Conservation (phyloP, 202 grass and related monocot species). For the Eragrostis tef region DNA sequence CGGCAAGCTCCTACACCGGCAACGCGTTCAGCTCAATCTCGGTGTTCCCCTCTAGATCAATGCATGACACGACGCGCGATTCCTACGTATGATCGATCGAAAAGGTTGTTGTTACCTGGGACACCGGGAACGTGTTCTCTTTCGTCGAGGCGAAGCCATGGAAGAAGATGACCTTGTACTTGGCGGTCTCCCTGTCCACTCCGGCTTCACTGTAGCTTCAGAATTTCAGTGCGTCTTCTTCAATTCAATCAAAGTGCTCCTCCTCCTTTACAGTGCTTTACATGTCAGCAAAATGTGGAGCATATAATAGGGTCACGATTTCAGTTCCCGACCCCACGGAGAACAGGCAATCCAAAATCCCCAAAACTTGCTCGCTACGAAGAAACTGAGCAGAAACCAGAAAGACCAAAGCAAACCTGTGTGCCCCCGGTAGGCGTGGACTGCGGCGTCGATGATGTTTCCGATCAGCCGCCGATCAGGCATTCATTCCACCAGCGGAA, state of each 20-base stretch:
- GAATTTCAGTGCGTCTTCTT: too few relatives aligned
- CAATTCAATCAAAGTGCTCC: too few relatives aligned
- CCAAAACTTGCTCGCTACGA: not conserved
- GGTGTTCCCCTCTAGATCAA: not conserved
- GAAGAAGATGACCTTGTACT: slow-evolving; percentile 58
- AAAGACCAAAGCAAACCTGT: not conserved
- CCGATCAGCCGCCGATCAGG: not conserved
- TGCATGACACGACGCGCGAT: not conserved
- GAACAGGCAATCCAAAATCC: not conserved
- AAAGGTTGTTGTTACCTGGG: slow-evolving; percentile 44
- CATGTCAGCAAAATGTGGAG: not conserved
- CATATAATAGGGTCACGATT: not conserved
- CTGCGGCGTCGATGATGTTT: not conserved
- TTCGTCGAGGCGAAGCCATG: slow-evolving; percentile 61
- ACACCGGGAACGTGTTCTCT: slow-evolving; percentile 51
- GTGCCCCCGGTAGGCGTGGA: too few relatives aligned
- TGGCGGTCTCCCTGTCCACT: slow-evolving; percentile 49
- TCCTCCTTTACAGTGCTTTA: too few relatives aligned
- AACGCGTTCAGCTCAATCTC: not conserved
- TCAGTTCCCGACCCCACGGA: not conserved
- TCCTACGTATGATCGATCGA: not conserved
- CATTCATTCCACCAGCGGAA: not conserved
- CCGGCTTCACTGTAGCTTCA: slow-evolving; percentile 56
- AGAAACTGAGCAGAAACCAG: not conserved
- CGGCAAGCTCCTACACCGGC: slow-evolving; percentile 49